Conservation (phyloP, 306 rosid genomes). For the Calophaca sinica region DNA sequence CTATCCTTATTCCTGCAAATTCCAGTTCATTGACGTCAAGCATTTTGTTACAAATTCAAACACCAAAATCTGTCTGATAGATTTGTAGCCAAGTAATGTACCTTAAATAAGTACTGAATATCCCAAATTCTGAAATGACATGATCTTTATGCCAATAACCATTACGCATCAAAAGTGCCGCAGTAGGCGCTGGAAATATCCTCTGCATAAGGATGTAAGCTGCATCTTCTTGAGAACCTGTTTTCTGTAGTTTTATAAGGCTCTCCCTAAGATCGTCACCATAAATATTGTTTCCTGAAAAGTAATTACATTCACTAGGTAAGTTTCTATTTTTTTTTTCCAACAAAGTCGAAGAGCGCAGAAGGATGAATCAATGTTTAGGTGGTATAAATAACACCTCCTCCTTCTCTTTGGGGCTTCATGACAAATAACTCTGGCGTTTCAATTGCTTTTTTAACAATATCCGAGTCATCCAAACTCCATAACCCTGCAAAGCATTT, state of each 20-base stretch:
- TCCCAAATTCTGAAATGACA: slow-evolving; percentile 83
- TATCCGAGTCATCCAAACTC: slow-evolving; percentile 87
- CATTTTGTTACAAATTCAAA: background rate
- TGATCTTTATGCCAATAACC: slow-evolving; percentile 71
- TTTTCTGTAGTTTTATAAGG: slow-evolving; percentile 66
- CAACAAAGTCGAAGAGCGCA: background rate
- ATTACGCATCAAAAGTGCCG: slow-evolving; percentile 66
- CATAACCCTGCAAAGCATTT: slow-evolving; percentile 95
- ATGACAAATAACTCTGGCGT: slow-evolving; percentile 73
- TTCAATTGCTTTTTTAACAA: slow-evolving; percentile 65
- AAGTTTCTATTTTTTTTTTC: slow-evolving; percentile 21
- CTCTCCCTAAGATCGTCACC: slow-evolving; percentile 75
- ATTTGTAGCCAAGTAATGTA: slow-evolving; percentile 41
- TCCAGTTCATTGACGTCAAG: slow-evolving; percentile 40
- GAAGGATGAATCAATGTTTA: slow-evolving; percentile 31
- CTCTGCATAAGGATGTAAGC: slow-evolving; percentile 96
- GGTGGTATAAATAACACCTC: slow-evolving; percentile 60
- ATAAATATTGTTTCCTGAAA: slow-evolving; percentile 88
- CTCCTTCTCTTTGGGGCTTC: slow-evolving; percentile 99
- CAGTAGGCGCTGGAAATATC: slow-evolving; percentile 69
- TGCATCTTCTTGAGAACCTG: slow-evolving; percentile 68
- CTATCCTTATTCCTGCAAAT: slow-evolving; percentile 78
- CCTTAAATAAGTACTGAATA: slow-evolving; percentile 86
- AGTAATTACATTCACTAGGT: background rate
- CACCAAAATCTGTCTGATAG: background rate